Conservation (phyloP, 495 filamentous ascomycete genomes). For the Aspergillus haitiensis region DNA sequence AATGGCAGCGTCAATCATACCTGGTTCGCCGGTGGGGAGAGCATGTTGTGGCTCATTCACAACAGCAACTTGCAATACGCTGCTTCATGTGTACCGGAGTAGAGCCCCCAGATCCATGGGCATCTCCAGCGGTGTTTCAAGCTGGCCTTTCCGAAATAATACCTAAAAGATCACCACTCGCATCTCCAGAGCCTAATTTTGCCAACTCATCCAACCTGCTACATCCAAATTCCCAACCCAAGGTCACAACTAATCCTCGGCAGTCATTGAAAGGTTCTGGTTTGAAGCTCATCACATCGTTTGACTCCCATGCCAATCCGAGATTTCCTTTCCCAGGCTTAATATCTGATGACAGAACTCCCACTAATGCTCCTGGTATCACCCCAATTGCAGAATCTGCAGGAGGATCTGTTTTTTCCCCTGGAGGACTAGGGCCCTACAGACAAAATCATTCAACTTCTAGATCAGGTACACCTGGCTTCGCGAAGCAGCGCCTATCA, state of each 20-base stretch:
- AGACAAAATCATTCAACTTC: constrained; percentile 61
- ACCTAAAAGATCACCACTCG: constrained; percentile 45
- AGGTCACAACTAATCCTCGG: constrained; percentile 29
- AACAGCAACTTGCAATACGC: constrained; percentile 86
- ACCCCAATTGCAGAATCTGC: constrained; percentile 95
- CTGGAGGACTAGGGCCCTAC: constrained; percentile 67
- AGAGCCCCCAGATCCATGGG: constrained; percentile 79
- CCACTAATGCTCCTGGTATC: constrained; percentile 70
- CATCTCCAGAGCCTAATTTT: constrained; percentile 40
- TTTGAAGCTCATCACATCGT: constrained; percentile 90
- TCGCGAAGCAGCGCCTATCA: constrained; percentile 67
- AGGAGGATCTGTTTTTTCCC: constrained; percentile 77
- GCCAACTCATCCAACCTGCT: constrained; percentile 31
- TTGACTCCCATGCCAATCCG: constrained; percentile 59
- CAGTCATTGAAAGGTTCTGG: constrained; percentile 72
- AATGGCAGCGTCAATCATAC: constrained; percentile 88
- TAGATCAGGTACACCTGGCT: constrained; percentile 71
- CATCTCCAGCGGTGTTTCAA: constrained; percentile 75
- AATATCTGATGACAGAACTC: constrained; percentile 68
- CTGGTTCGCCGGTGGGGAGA: constrained; percentile 95
- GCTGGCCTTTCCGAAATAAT: constrained; percentile 48
- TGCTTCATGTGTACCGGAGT: constrained; percentile 83
- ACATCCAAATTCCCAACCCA: constrained; percentile 30
- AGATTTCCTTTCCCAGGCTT: constrained; percentile 68
- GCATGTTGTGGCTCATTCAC: constrained; percentile 78